phyloP scores from a whole-genome alignment of 192 early-diverging fungal genomes.

The Coemansia sp. region DNA sequence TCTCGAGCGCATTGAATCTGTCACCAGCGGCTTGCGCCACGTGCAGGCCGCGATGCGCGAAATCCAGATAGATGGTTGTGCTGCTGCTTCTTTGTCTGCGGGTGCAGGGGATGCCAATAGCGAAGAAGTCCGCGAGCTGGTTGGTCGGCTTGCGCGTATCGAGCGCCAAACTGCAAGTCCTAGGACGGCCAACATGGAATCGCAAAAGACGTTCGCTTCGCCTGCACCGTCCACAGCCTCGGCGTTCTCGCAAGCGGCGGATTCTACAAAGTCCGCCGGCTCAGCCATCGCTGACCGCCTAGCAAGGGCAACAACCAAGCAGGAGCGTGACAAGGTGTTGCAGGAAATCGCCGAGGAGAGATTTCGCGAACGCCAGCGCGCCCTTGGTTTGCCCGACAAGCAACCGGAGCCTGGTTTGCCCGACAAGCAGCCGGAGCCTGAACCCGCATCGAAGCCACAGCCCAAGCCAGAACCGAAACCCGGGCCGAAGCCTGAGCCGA shows the following conservation, averaged over 20 bases:
- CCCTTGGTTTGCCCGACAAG: slow-evolving; percentile 32
- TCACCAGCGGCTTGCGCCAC: slow-evolving; percentile 23
- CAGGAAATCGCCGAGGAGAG: slow-evolving; percentile 51
- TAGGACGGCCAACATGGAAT: neutral
- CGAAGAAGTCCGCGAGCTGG: slow-evolving; percentile 34
- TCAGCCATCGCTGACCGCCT: slow-evolving; percentile 39
- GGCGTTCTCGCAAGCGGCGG: slow-evolving; percentile 14
- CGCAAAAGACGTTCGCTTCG: neutral
- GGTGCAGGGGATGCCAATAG: slow-evolving; percentile 31
- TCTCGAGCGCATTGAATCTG: slow-evolving; percentile 33
- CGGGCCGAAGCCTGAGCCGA: neutral
- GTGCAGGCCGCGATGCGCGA: slow-evolving; percentile 30
- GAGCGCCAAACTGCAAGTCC: slow-evolving; percentile 14
- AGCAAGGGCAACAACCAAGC: slow-evolving; percentile 27
- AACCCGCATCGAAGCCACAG: neutral
- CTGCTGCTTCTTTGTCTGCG: neutral
- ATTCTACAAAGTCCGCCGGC: neutral
- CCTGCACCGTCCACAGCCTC: slow-evolving; percentile 1
- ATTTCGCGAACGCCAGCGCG: slow-evolving; percentile 49
- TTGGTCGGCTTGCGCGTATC: slow-evolving; percentile 30
- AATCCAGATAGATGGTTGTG: neutral
- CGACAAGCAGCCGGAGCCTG: neutral
- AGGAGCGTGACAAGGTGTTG: slow-evolving; percentile 48
- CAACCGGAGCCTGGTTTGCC: neutral
- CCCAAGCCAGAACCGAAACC: neutral